Base-by-base conservation (phyloP, 257 asterid species). In the Nicotiana attenuata region DNA sequence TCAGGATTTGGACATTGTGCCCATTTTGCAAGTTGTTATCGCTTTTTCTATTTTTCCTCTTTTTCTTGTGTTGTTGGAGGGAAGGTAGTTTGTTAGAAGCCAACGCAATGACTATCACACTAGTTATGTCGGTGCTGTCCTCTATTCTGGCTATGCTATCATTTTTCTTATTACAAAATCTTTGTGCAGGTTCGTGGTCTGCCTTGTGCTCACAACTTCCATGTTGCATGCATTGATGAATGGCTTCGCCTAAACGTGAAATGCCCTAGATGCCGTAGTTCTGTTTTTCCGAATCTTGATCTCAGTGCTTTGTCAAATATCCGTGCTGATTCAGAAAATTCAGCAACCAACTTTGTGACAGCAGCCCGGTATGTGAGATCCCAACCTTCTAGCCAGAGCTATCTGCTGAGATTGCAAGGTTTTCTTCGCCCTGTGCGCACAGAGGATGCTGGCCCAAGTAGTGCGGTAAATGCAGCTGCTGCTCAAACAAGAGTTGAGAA, bases 151-250 rank as follows among this genome's bases (percentile, higher is more conserved):
- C 41, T 6, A 17, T 20, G 16, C 8, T 11, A 24, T 33, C 50
- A n/a, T 10, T 33, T 10, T 78, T 78, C 69, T 60, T 78, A 78
- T 41, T 13, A 31, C 38, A 35, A 78, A 78, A 97, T 19, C 93
- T 95, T 59, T 52, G 60, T 80, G 86, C 94, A 95, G 99, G 99
- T 96, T 28, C 92, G 99, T 0, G 99, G 99, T 31, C 96, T 96
- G 47, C 97, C 99, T 4, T 95, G 99, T 87, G 99, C 99, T 8
- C 98, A 95, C 91, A 95, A 95, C 81, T 95, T 95, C 85, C 99
- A 95, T 7, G 97, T 91, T 76, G 99, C 91, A 86, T 95, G 98
- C 89, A 95, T 95, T 16, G 99, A 95, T 29, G 97, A 93, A 88
- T 95, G 99, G 98, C 99, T 96, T 33, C 88, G 98, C 60, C 85